Evolutionary conservation across 2,329 filamentous ascomycete genomes (phyloP), one percentile per base, ranked within the genome.

Genomic region (Aspergillus awamori): DNA sequence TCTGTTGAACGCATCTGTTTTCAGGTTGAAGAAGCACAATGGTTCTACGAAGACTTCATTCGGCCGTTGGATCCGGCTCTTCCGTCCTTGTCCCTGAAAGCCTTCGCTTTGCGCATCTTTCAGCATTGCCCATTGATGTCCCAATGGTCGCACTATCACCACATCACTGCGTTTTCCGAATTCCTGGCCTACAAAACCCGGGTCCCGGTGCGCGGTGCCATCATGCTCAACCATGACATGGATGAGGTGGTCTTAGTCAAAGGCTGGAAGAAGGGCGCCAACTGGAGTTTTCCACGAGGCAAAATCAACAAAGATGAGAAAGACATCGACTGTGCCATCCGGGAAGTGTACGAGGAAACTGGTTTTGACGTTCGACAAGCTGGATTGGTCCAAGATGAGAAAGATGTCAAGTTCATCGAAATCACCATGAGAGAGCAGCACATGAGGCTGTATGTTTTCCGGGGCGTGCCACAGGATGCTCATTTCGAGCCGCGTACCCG

Each of bases 11-110:
- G 95, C 74, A 95, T 99, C 79, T 98, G 94, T 80, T 99, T 99
- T 77, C 93, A 98, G 80, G 91, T 99, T 69, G 95, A 99, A 79
- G 96, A 99, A 80, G 95, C 95, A 70, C 96, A 99, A 87, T 99
- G 95, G 95, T 99, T 96, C 80, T 99, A 99, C 86, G 95, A 99
- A 83, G 95, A 99, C 79, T 99, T 99, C 75, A 92, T 99, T 76
- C 91, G 95, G 52, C 93, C 94, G 41, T 83, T 95, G 65, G 91
- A 97, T 77, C 89, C 93, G 56, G 85, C 85, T 41, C 84, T 99
- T 10, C 95, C 95, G 4, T 93, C 90, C 58, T 89, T 98, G 83
- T 87, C 88, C 49, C 84, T 99, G 36, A 89, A 91, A 67, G 88
- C 84, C 55, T 99, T 99, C 78, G 94, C 91, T 70, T 83, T 96